These are phyloP conservation scores for Leccinum ponderosum DNA, from an alignment of 1,284 basidiomycete genomes.

Conservation along the genomic window DNA sequence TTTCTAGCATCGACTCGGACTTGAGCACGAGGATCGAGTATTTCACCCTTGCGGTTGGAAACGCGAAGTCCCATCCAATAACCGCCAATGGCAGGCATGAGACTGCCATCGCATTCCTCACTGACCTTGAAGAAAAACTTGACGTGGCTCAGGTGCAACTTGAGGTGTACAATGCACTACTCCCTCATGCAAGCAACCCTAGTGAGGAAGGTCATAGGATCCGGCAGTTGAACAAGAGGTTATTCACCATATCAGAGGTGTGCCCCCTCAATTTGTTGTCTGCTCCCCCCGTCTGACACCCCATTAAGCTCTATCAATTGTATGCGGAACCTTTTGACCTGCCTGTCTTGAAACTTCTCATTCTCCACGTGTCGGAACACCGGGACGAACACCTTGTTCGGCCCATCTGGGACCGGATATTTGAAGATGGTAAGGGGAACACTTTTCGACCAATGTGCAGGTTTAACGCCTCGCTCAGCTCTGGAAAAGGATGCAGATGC, in stretches of 20 bases:
- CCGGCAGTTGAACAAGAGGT: slow-evolving; percentile 50
- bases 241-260: slow-evolving; percentile 78
- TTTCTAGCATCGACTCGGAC: slow-evolving; percentile 61
- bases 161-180: slow-evolving; percentile 74
- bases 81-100: slow-evolving; percentile 76
- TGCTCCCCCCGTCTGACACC: slow-evolving; percentile 10
- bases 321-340: slow-evolving; percentile 90
- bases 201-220: slow-evolving; percentile 58
- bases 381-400: slow-evolving; percentile 81
- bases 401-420: slow-evolving; percentile 78
- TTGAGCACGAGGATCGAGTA: slow-evolving; percentile 82
- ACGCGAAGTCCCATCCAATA: slow-evolving; percentile 92
- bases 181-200: slow-evolving; percentile 59
- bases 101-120: slow-evolving; percentile 87
- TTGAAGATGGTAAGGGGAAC: slow-evolving; percentile 66
- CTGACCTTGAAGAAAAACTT: slow-evolving; percentile 89
- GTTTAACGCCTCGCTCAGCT: slow-evolving; percentile 35
- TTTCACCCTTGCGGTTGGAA: slow-evolving; percentile 90
- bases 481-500: slow-evolving; percentile 51
- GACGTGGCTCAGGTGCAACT: slow-evolving; percentile 97
- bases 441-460: not conserved
- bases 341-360: slow-evolving; percentile 83
- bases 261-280: slow-evolving; percentile 17
- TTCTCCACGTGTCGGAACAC: slow-evolving; percentile 93
- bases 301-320: slow-evolving; percentile 76